Evolutionary conservation across 2,329 filamentous ascomycete species (phyloP).

Genomic region (Sordariomycetes sp.): DNA sequence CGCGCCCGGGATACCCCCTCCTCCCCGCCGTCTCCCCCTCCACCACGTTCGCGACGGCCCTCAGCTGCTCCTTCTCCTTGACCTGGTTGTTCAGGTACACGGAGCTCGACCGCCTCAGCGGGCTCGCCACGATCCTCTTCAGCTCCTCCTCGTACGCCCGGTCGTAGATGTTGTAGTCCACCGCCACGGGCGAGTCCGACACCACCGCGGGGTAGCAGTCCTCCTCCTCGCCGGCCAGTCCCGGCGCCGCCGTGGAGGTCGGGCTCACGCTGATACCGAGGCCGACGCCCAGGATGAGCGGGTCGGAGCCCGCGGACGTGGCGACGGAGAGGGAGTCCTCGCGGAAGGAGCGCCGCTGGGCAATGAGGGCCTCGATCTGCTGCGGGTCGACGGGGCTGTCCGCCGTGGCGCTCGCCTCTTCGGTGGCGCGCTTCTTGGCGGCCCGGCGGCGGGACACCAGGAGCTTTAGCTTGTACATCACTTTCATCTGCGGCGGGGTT

Average conservation of each 20-base stretch:
- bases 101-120: constrained; percentile 23
- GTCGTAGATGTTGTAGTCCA: constrained; percentile 83
- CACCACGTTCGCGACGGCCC: constrained; percentile 23
- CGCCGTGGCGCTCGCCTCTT: constrained; percentile 2
- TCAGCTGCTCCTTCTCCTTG: constrained; percentile 28
- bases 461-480: constrained; percentile 78
- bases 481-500: constrained; percentile 59
- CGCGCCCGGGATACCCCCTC: constrained; percentile 6
- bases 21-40: constrained; percentile 10
- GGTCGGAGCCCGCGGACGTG: neutral
- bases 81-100: constrained; percentile 40
- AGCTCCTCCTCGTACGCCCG: constrained; percentile 64
- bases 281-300: constrained; percentile 11
- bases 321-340: neutral
- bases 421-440: constrained; percentile 2
- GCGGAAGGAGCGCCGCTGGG: constrained; percentile 31
- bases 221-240: constrained; percentile 17
- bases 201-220: constrained; percentile 32
- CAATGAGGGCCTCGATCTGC: constrained; percentile 37
- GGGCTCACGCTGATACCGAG: constrained; percentile 23
- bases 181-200: constrained; percentile 74
- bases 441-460: constrained; percentile 34
- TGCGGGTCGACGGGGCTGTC: constrained; percentile 15
- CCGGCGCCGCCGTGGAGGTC: constrained; percentile 69
- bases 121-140: constrained; percentile 49